Evolutionary conservation across 768 basidiomycete genomes (phyloP).

Genomic region (Cystobasidium tubakii): DNA sequence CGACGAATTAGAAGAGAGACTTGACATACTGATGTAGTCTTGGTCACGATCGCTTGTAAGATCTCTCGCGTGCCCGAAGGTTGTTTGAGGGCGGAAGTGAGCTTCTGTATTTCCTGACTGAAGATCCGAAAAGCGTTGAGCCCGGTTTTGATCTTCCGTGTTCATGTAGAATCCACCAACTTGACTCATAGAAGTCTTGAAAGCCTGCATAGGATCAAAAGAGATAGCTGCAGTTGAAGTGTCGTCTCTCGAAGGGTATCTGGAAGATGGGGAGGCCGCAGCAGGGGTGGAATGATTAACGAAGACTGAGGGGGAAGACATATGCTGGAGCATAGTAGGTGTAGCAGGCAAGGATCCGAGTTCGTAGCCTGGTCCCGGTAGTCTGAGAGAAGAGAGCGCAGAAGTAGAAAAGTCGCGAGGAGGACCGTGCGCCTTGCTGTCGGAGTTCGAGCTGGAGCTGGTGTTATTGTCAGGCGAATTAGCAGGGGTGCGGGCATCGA

Average conservation of each 20-base stretch:
- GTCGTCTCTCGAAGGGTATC: not conserved
- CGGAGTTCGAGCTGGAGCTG: not conserved
- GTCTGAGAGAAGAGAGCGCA: not conserved
- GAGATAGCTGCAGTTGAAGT: not conserved
- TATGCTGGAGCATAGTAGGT: not conserved
- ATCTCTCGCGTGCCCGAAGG: not conserved
- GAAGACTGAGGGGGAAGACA: not conserved
- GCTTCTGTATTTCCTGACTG: not conserved
- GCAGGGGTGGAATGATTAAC: not conserved
- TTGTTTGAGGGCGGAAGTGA: not conserved
- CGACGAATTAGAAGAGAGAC: not conserved
- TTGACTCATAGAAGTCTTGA: slow-evolving; percentile 5
- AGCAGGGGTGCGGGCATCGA: not conserved
- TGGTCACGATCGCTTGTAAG: not conserved
- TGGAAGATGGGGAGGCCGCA: not conserved
- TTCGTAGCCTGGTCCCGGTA: not conserved
- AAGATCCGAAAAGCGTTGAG: not conserved
- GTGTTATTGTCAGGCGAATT: not conserved
- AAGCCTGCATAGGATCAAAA: slow-evolving; percentile 2
- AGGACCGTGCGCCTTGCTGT: not conserved
- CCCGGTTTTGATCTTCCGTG: not conserved
- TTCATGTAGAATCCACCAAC: slow-evolving; percentile 13
- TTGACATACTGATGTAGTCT: not conserved
- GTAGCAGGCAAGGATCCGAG: not conserved
- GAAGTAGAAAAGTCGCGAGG: not conserved